These are phyloP conservation scores for Tylopilus felleus DNA, from an alignment of 768 basidiomycete genomes.

Conservation along the genomic window DNA sequence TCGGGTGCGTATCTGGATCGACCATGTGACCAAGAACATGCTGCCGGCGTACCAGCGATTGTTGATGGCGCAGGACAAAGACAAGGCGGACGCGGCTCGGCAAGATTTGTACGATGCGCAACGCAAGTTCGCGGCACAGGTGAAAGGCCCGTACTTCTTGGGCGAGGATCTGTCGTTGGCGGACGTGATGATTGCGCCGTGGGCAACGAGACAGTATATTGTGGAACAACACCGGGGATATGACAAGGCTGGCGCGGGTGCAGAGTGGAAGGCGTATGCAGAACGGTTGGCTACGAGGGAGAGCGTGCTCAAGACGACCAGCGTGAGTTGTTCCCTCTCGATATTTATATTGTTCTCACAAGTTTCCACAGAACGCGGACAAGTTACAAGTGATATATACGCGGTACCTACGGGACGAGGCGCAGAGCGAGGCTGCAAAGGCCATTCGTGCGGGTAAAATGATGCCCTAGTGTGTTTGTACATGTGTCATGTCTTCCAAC, in stretches of 20 bases:
- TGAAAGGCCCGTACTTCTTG: constrained; percentile 53
- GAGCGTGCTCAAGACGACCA: constrained; percentile 47
- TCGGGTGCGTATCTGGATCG: not conserved
- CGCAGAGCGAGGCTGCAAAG: constrained; percentile 51
- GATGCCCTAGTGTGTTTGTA: constrained; percentile 30
- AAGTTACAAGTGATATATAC: constrained; percentile 49
- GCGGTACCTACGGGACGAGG: constrained; percentile 55
- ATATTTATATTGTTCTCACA: not conserved
- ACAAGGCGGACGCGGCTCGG: constrained; percentile 34
- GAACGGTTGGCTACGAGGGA: constrained; percentile 40
- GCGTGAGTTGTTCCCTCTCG: constrained; percentile 24
- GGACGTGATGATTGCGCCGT: constrained; percentile 56
- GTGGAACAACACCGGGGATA: constrained; percentile 49
- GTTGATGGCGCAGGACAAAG: constrained; percentile 36
- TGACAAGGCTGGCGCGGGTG: constrained; percentile 40
- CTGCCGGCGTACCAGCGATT: constrained; percentile 52
- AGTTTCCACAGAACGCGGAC: constrained; percentile 31
- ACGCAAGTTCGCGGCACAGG: constrained; percentile 34
- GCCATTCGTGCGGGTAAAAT: constrained; percentile 44
- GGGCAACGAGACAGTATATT: constrained; percentile 48
- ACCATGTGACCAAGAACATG: constrained; percentile 45
- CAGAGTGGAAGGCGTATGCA: constrained; percentile 45
- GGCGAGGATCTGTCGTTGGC: constrained; percentile 53
- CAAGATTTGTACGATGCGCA: constrained; percentile 39
- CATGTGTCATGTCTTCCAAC: constrained; percentile 44